Evolutionary conservation across 2,329 filamentous ascomycete genomes (phyloP), one percentile per base, ranked within the genome.

Genomic region (Elsinoe perseae): DNA sequence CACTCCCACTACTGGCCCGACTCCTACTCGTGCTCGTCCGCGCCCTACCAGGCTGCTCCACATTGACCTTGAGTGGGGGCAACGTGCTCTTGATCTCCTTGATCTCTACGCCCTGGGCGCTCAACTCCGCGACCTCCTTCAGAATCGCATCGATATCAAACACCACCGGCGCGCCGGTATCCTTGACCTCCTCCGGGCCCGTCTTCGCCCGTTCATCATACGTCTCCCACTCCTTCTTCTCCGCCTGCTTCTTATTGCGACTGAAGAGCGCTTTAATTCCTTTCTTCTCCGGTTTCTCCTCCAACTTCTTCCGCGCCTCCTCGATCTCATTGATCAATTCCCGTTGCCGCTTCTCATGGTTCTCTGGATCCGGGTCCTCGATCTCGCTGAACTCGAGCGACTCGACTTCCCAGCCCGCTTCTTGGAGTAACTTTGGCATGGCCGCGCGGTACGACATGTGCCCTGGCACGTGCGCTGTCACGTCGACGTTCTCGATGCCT

Each of bases 271-370:
- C 82, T 54, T 70, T 72, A 64, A 92, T 90, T 40, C 80, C 73
- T 69, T 81, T 79, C 66, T 85, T 83, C 65, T 87, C 62, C 16
- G 84, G 85, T 64, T 93, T 87, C 67, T 82, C 84, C 65, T 95
- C 90, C 2, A 95, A 79, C 65, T 93, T 84, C 67, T 86, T 90
- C 34, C 93, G 82, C 5, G 93, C 93, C 71, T 95, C 91, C 68
- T 97, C 92, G 54, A 98, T 95, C 72, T 98, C 93, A 64, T 87
- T 90, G 68, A 98, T 95, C 40, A 98, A 80, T 71, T 97, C 92
- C 56, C 90, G 81, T 71, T 98, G 93, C 48, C 91, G 80, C 68
- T 89, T 80, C 52, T 82, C 80, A 71, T 97, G 92, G 63, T 95
- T 92, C 0, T 97, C 93, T 0, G 93, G 93, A 65, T 98, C 93